phyloP scores from a whole-genome alignment of 352 stramenopile genomes.

The Pythium inflatum region DNA sequence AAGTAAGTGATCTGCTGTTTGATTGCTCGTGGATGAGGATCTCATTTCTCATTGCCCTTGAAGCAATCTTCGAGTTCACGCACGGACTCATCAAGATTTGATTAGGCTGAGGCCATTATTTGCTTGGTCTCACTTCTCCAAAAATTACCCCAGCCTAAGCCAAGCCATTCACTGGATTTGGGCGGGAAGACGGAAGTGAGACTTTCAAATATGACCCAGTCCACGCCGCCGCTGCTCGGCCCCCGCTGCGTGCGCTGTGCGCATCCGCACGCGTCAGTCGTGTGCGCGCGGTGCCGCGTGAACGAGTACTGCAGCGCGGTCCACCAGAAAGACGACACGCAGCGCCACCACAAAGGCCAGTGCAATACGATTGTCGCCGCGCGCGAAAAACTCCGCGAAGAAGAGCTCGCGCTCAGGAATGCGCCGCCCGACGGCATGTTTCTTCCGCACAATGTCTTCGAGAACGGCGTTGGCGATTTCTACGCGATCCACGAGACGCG shows the following conservation, averaged over 20 bases:
- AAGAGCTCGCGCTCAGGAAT: constrained; percentile 8
- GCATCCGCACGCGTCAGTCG: not conserved
- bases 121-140: too few relatives aligned
- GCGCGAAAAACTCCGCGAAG: constrained; percentile 10
- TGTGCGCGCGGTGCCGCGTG: constrained; percentile 6
- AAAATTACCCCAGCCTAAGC: too few relatives aligned
- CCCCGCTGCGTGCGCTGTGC: constrained; percentile 20
- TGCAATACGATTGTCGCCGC: not conserved
- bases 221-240: constrained; percentile 1
- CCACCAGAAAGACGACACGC: constrained; percentile 17
- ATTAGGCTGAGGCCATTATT: too few relatives aligned
- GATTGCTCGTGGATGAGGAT: too few relatives aligned
- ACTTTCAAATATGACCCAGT: not conserved
- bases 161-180: not conserved
- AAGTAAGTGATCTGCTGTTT: too few relatives aligned
- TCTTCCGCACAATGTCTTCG: constrained; percentile 19
- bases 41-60: too few relatives aligned
- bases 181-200: constrained; percentile 1
- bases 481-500: constrained; percentile 25
- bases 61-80: too few relatives aligned
- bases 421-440: constrained; percentile 2
- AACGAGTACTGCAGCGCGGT: constrained; percentile 15
- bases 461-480: constrained; percentile 19
- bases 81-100: too few relatives aligned
- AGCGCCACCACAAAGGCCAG: constrained; percentile 19